Percentiles rank a stretch among this genome's conserved stretches.
These are phyloP conservation scores for Parafenestella ontariensis DNA, from an alignment of 2,329 filamentous ascomycete genomes.

Conservation along the genomic window DNA sequence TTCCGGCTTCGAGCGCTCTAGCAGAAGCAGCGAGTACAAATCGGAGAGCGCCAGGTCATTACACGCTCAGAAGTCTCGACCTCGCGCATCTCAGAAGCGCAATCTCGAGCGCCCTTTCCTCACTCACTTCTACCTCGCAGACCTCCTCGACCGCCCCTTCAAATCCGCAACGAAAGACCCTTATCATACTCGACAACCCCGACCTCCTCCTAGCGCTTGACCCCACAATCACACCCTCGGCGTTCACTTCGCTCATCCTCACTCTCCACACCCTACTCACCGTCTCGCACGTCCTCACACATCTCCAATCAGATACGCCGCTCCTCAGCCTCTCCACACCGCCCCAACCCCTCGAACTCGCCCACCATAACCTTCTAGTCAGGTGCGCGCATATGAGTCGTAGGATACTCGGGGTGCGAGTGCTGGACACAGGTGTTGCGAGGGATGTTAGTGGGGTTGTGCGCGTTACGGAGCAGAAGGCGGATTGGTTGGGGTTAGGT, in stretches of 20 bases:
- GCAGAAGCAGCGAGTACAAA: slow-evolving; percentile 4
- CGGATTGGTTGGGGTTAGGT: slow-evolving; percentile 37
- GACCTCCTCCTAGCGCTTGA: slow-evolving; percentile 51
- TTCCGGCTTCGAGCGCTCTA: background rate
- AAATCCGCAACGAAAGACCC: slow-evolving; percentile 31
- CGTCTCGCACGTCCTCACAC: slow-evolving; percentile 69
- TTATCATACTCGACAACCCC: slow-evolving; percentile 56
- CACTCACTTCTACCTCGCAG: slow-evolving; percentile 12
- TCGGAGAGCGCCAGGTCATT: slow-evolving; percentile 13
- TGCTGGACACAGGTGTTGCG: slow-evolving; percentile 86
- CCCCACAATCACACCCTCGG: slow-evolving; percentile 25
- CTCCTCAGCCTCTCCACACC: slow-evolving; percentile 65
- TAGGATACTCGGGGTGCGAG: slow-evolving; percentile 73
- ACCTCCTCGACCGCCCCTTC: slow-evolving; percentile 2
- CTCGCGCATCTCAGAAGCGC: slow-evolving; percentile 33
- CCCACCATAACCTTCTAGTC: slow-evolving; percentile 64
- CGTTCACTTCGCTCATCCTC: slow-evolving; percentile 37
- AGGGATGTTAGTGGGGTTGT: slow-evolving; percentile 90
- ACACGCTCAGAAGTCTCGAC: slow-evolving; percentile 35
- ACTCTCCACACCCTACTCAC: slow-evolving; percentile 54
- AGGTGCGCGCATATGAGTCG: slow-evolving; percentile 76
- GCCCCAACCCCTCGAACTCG: slow-evolving; percentile 46
- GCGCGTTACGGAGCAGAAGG: slow-evolving; percentile 66
- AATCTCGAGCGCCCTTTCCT: slow-evolving; percentile 37
- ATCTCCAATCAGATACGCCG: slow-evolving; percentile 75